Evolutionary conservation across 805 yeast genomes (phyloP).

Genomic region (Cyberlindnera petersonii): DNA sequence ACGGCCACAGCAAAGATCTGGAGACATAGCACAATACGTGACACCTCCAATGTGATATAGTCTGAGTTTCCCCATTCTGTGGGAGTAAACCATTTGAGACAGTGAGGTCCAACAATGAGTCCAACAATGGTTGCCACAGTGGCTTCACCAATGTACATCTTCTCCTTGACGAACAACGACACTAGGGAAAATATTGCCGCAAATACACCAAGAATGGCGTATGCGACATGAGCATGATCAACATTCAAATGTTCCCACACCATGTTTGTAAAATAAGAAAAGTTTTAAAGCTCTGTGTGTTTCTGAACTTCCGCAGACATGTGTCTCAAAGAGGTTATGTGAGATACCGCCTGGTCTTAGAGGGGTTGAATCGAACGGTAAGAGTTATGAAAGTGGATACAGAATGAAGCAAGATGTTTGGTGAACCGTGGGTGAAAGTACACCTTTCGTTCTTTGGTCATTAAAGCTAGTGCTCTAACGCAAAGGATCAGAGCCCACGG

Average conservation of each 20-base stretch:
- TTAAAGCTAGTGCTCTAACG: too few species aligned
- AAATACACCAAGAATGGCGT: constrained; percentile 83
- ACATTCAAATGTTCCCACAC: constrained; percentile 20
- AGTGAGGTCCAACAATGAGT: constrained; percentile 81
- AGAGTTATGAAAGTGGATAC: too few species aligned
- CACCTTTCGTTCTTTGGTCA: too few species aligned
- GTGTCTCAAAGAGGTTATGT: too few species aligned
- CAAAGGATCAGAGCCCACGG: too few species aligned
- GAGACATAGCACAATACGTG: constrained; percentile 76
- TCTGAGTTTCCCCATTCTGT: constrained; percentile 83
- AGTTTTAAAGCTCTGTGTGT: neutral
- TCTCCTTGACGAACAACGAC: constrained; percentile 79
- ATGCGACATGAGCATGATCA: constrained; percentile 66
- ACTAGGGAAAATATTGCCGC: constrained; percentile 75
- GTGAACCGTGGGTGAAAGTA: too few species aligned
- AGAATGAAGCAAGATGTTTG: too few species aligned
- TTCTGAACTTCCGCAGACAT: too few species aligned
- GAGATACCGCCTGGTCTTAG: too few species aligned
- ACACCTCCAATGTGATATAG: constrained; percentile 74
- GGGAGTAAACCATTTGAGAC: constrained; percentile 80
- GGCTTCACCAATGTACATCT: constrained; percentile 86
- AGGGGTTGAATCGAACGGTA: too few species aligned
- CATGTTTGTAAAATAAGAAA: neutral
- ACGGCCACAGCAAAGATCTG: constrained; percentile 95
- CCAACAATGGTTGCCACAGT: constrained; percentile 85